Percentiles rank a stretch among this genome's conserved stretches.
Evolutionary conservation across 768 basidiomycete species (phyloP).

Genomic region (Dioszegia aurantiaca): DNA sequence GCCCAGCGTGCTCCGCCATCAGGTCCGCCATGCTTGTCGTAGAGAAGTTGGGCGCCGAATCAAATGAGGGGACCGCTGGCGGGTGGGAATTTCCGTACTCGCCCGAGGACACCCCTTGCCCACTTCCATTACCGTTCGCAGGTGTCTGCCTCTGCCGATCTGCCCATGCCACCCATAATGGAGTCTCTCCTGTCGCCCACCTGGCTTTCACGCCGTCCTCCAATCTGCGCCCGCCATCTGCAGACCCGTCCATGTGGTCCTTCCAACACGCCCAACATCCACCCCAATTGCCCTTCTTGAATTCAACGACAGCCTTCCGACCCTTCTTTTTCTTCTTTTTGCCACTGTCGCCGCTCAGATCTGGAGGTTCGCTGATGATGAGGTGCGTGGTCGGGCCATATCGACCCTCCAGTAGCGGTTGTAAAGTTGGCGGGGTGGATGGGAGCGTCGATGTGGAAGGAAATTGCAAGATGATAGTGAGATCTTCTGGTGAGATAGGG

Average conservation of each 20-base stretch:
- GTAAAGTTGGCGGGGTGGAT: conserved; percentile 16
- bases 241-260: conserved; percentile 31
- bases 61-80: conserved; percentile 21
- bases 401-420: conserved; percentile 17
- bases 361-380: conserved; percentile 30
- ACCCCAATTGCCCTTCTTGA: conserved; percentile 43
- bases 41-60: conserved; percentile 27
- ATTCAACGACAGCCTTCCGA: conserved; percentile 42
- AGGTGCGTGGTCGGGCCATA: conserved; percentile 45
- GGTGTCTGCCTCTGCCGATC: conserved; percentile 14
- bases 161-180: conserved; percentile 45
- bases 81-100: not conserved
- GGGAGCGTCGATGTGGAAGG: conserved; percentile 26
- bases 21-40: conserved; percentile 34
- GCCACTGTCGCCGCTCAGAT: not conserved
- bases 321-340: conserved; percentile 30
- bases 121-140: conserved; percentile 4
- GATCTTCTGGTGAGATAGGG: conserved; percentile 33
- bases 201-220: conserved; percentile 39
- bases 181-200: conserved; percentile 36
- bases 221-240: conserved; percentile 9
- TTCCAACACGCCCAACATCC: conserved; percentile 49
- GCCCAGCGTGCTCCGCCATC: conserved; percentile 21
- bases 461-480: conserved; percentile 44
- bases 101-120: not conserved